A percentile compares a stretch with the other conserved stretches of the same genome.
phyloP scores from a whole-genome alignment of 768 basidiomycete genomes.

The Leucocoprinus birnbaumii region DNA sequence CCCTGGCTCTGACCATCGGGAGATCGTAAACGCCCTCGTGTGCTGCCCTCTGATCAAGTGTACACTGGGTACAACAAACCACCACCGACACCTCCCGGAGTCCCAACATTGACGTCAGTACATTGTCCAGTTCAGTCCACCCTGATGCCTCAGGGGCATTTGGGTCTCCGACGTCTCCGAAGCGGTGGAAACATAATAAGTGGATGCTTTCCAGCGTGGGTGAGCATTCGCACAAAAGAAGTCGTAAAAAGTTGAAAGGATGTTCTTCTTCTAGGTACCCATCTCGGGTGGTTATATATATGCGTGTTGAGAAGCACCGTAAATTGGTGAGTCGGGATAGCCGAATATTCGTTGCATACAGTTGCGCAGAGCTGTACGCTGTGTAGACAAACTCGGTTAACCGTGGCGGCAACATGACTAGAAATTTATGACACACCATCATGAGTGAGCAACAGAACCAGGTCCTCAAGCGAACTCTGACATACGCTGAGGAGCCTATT shows the following conservation, averaged over 20 bases:
- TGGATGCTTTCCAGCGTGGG: slow-evolving; percentile 4
- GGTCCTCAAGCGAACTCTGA: slow-evolving; percentile 5
- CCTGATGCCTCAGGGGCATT: slow-evolving; percentile 1
- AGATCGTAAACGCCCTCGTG: slow-evolving; percentile 7
- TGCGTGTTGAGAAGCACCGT: slow-evolving; percentile 8
- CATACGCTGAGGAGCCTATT: slow-evolving; percentile 4
- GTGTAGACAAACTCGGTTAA: background rate
- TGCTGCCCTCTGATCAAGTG: background rate
- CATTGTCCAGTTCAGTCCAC: slow-evolving; percentile 5
- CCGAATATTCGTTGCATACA: background rate
- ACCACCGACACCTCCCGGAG: slow-evolving; percentile 3
- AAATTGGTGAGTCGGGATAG: background rate
- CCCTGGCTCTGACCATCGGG: background rate
- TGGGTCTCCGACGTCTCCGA: slow-evolving; percentile 1
- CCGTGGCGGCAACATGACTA: background rate
- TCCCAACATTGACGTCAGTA: background rate
- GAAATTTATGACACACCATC: slow-evolving; percentile 3
- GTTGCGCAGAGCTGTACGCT: background rate
- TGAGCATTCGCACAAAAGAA: background rate
- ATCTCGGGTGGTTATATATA: slow-evolving; percentile 3
- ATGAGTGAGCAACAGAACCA: slow-evolving; percentile 5
- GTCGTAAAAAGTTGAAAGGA: background rate
- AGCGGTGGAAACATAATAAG: slow-evolving; percentile 7
- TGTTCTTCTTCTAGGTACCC: slow-evolving; percentile 5
- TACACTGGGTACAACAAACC: slow-evolving; percentile 10